Evolutionary conservation across 768 basidiomycete species (phyloP), one percentile per base, ranked within the genome.

Genomic region (Pulveroboletus sp.): DNA sequence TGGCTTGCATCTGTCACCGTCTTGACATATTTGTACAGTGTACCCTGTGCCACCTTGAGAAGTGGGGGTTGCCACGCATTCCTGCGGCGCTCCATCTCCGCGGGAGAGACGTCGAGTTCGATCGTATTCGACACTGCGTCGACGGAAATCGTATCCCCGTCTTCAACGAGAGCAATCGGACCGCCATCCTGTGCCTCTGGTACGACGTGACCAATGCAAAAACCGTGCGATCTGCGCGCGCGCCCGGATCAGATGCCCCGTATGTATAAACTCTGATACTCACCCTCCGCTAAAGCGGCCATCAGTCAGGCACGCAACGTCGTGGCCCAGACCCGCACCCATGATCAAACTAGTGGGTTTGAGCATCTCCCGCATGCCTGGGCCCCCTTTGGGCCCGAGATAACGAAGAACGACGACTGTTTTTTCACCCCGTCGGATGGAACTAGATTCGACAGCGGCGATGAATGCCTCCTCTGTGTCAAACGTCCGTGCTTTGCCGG

Each of bases 341-440:
- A 99, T 98, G 69, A 99, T 93, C 63, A 98, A 68, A 73, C 90
- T 91, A 27, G 95, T 98, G 22, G 94, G 94, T 68, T 97, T 97
- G 50, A 98, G 78, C 96, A 99, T 99, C 75, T 99, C 96, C 43
- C 93, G 95, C 95, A 99, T 99, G 55, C 93, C 93, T 29, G 95
- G 95, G 50, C 95, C 96, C 54, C 95, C 95, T 73, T 92, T 88
- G 24, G 95, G 95, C 41, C 96, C 96, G 57, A 99, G 83, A 68
- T 99, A 98, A 41, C 96, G 79, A 64, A 99, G 75, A 48, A 99
- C 89, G 48, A 88, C 90, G 16, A 96, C 95, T 2, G 92, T 94
- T 79, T 98, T 99, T 72, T 96, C 93, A 7, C 93, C 93, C 69
- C 87, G 84, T 68, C 89, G 89, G 73, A 98, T 89, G 19, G 83